Base-by-base conservation (phyloP, 768 basidiomycete genomes). In the Plicaturopsis crispa region DNA sequence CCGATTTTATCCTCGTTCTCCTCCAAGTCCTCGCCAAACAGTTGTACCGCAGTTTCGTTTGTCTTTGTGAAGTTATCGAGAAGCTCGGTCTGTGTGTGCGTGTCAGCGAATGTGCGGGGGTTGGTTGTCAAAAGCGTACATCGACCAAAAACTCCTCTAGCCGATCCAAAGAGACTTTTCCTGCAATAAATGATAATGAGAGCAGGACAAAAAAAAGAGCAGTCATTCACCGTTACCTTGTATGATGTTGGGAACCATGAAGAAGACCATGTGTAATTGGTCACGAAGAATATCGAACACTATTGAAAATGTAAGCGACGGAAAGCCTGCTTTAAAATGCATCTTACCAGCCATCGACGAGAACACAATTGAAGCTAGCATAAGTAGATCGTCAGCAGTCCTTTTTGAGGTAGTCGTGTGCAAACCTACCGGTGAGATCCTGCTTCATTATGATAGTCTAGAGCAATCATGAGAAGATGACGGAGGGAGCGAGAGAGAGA, bases 261-360 rank as follows among this genome's bases (percentile, higher is more conserved):
- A 50, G 57, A 66, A 53, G 3, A 60, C 48, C n/a, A 31, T 41
- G 20, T 59, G 56, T 28, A 80, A 52, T 40, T 76, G 73, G 3
- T 65, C 62, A 21, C 75, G 68, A 20, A 86, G 55, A 45, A 78
- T 63, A 35, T 78, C 72, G 48, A 86, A 84, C 21, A 84, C 26
- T 75, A 40, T 69, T 53, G 61, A 77, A n/a, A n/a, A n/a, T n/a
- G n/a, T n/a, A n/a, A n/a, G n/a, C n/a, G n/a, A n/a, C n/a, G n/a
- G n/a, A n/a, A n/a, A n/a, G n/a, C n/a, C n/a, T n/a, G n/a, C n/a
- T n/a, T n/a, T n/a, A n/a, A n/a, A n/a, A n/a, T n/a, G n/a, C n/a
- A n/a, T n/a, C n/a, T n/a, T 32, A 57, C 59, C 43, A 16, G 61
- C 47, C 50, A 63, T 62, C 1, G 63, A 55, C 12, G 62, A 62